Conservation (phyloP, 495 filamentous ascomycete species). For the Tuber umbilicatum region DNA sequence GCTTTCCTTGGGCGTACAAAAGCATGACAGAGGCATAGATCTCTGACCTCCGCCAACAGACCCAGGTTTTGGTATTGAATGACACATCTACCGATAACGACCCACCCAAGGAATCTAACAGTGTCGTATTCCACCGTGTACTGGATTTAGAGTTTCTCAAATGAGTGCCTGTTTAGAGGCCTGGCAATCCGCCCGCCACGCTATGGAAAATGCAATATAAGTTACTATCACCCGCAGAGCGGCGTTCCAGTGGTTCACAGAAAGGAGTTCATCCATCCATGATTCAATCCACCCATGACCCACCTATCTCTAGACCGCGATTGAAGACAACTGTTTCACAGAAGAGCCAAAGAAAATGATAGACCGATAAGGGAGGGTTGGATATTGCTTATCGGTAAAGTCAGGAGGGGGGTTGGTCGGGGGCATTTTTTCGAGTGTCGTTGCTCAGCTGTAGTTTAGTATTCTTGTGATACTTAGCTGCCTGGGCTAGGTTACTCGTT, state of each 20-base stretch:
- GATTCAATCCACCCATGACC: neutral
- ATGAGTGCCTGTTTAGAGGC: neutral
- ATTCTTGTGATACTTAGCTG: neutral
- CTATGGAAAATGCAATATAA: neutral
- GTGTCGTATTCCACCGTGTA: neutral
- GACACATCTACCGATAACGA: neutral
- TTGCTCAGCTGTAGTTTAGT: neutral
- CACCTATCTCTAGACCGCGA: neutral
- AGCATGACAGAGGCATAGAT: neutral
- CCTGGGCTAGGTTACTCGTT: neutral
- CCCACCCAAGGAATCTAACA: neutral
- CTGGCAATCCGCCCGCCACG: neutral
- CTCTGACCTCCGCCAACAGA: neutral
- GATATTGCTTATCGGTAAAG: neutral
- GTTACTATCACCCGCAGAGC: neutral
- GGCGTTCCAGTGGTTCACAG: neutral
- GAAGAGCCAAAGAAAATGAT: neutral
- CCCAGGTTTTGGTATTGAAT: neutral
- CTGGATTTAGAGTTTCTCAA: neutral
- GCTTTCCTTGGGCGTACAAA: neutral
- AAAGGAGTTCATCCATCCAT: neutral
- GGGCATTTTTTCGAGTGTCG: neutral
- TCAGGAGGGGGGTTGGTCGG: neutral
- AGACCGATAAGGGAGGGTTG: neutral
- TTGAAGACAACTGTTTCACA: neutral